These are phyloP conservation scores for Cicer pinnatifidum DNA, from an alignment of 306 rosid species.

Conservation along the genomic window DNA sequence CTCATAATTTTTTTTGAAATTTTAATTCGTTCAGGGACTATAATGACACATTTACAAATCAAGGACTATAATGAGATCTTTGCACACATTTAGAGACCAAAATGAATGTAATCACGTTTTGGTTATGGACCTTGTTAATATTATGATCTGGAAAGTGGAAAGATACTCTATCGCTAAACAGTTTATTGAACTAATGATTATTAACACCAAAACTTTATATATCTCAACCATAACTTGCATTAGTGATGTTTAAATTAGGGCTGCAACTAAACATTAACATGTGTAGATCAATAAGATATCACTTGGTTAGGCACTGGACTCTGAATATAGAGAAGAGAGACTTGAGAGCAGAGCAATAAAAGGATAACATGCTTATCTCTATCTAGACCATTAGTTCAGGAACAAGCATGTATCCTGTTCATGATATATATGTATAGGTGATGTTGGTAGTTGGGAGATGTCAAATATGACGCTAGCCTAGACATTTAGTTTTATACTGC, in stretches of 20 bases:
- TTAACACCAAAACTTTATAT: not conserved
- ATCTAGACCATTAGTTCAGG: not conserved
- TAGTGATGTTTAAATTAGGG: not conserved
- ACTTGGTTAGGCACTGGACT: not conserved
- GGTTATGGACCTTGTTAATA: not conserved
- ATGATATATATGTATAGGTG: not conserved
- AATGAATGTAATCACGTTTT: no score
- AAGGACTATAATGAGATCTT: no score
- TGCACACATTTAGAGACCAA: no score
- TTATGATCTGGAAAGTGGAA: not conserved
- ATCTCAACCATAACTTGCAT: not conserved
- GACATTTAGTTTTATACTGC: not conserved
- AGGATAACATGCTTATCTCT: conserved; percentile 6
- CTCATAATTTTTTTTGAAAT: no score
- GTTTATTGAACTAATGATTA: not conserved
- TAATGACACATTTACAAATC: no score
- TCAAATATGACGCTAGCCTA: not conserved
- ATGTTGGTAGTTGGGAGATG: not conserved
- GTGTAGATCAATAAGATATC: not conserved
- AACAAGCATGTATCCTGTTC: not conserved
- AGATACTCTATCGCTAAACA: not conserved
- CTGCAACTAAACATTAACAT: not conserved
- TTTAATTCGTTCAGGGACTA: no score
- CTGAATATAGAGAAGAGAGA: not conserved
- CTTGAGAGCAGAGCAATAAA: not conserved